phyloP scores from a whole-genome alignment of 2,329 filamentous ascomycete genomes.

The Bipolaris bicolor region DNA sequence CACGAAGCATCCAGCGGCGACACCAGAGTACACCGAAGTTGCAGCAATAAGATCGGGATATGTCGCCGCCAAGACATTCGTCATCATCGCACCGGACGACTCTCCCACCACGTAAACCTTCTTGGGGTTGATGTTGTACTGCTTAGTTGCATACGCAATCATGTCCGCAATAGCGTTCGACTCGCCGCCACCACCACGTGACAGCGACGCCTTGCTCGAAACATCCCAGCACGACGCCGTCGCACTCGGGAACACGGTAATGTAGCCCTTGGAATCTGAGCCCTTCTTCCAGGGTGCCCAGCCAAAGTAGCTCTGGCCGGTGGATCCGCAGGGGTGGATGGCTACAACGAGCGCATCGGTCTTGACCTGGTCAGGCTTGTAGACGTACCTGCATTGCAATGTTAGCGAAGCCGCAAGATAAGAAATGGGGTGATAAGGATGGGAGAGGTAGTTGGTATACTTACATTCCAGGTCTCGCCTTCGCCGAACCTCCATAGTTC shows the following conservation, averaged over 20 bases:
- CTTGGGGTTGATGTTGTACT: constrained; percentile 59
- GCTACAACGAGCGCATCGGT: constrained; percentile 38
- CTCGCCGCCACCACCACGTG: constrained; percentile 64
- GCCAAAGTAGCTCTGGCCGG: constrained; percentile 38
- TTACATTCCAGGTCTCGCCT: constrained; percentile 38
- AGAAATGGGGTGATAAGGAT: background rate
- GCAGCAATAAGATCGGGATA: constrained; percentile 62
- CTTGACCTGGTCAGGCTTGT: constrained; percentile 36
- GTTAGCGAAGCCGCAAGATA: background rate
- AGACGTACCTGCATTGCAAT: constrained; percentile 32
- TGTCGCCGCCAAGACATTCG: constrained; percentile 57
- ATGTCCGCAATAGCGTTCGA: constrained; percentile 64
- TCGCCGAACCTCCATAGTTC: constrained; percentile 35
- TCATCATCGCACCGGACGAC: constrained; percentile 54
- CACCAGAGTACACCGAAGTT: constrained; percentile 59
- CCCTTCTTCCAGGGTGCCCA: constrained; percentile 40
- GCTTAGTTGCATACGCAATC: constrained; percentile 61
- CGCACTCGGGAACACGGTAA: constrained; percentile 40
- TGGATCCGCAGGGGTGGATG: constrained; percentile 42
- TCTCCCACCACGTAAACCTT: constrained; percentile 63
- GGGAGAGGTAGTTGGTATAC: constrained; percentile 1
- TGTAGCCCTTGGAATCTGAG: constrained; percentile 39
- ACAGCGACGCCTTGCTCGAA: constrained; percentile 59
- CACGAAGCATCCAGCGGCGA: constrained; percentile 61
- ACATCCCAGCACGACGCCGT: constrained; percentile 62